Evolutionary conservation across 371 early-diverging fungal species (phyloP), one percentile per base, ranked within the genome.

Genomic region (Apophysomyces trapeziformis): DNA sequence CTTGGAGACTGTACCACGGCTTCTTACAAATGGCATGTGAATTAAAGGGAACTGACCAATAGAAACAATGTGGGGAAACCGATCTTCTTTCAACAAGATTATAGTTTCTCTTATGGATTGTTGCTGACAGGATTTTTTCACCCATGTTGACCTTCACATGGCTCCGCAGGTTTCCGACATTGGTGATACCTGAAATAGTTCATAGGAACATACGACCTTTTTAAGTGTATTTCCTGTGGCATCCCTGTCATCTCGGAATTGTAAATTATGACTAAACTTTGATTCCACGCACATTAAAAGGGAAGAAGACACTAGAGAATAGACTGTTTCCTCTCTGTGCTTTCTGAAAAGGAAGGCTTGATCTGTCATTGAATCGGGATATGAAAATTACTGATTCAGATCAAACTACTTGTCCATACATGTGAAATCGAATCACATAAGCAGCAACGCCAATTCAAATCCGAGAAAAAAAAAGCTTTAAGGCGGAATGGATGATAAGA

Each of bases 381-480:
- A 21, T 50, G 18, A 50, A 50, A 45, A 50, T 26, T 26, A 18
- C 32, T 50, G 54, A 50, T 50, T 50, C 21, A 50, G 9, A 18
- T 58, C 47, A 38, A 57, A n/a, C 8, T 41, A 41, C 21, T 13
- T 16, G 58, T 54, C 35, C 37, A 59, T 38, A 64, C 68, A 68
- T 63, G 68, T 68, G 68, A 68, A 68, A 59, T 68, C 46, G 21
- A 46, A 64, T 64, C 35, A 64, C 60, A 64, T 68, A 68, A 68
- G 68, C 68, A 68, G 45, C 50, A 68, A 62, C 36, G 41, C 13
- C 32, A 26, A 26, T 26, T 26, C 32, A 26, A 26, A 26, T 26
- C 32, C 32, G 32, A 26, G 32, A 26, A 41, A 41, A 41, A 41
- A 11, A 41, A 41, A 41, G 13, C 8, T 11, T 11, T 16, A 14